Evolutionary conservation across 2,329 filamentous ascomycete species (phyloP).

Genomic region (Zymoseptoria passerinii): DNA sequence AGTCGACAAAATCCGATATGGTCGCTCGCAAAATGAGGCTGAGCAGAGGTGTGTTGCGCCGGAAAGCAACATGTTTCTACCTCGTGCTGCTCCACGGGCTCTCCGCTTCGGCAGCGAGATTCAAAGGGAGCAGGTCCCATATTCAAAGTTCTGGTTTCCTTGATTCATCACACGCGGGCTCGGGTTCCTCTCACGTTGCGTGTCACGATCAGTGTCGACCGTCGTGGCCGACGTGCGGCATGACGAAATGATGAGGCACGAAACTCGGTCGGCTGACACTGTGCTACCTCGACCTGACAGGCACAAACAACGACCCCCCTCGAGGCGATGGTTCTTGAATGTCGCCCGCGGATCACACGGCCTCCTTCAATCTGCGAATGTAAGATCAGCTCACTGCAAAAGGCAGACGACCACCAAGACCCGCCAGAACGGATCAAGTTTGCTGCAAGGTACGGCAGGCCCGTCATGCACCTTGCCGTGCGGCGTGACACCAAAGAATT

Average conservation of each 20-base stretch:
- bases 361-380: not conserved
- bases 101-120: not conserved
- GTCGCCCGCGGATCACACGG: not conserved
- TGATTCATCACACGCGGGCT: not conserved
- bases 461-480: not conserved
- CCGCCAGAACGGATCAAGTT: not conserved
- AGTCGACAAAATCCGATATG: not conserved
- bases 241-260: not conserved
- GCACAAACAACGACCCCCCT: not conserved
- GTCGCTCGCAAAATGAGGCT: slow-evolving; percentile 2
- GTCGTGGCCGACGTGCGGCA: not conserved
- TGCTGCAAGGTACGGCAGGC: not conserved
- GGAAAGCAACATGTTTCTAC: not conserved
- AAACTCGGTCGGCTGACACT: not conserved
- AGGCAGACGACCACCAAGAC: not conserved
- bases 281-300: not conserved
- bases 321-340: not conserved
- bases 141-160: slow-evolving; percentile 17
- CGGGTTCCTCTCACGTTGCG: not conserved
- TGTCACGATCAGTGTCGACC: not conserved
- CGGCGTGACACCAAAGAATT: not conserved
- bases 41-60: not conserved
- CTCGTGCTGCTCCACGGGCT: not conserved
- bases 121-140: not conserved
- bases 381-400: not conserved